Base-by-base conservation (phyloP, 768 basidiomycete species). In the Postia placenta region DNA sequence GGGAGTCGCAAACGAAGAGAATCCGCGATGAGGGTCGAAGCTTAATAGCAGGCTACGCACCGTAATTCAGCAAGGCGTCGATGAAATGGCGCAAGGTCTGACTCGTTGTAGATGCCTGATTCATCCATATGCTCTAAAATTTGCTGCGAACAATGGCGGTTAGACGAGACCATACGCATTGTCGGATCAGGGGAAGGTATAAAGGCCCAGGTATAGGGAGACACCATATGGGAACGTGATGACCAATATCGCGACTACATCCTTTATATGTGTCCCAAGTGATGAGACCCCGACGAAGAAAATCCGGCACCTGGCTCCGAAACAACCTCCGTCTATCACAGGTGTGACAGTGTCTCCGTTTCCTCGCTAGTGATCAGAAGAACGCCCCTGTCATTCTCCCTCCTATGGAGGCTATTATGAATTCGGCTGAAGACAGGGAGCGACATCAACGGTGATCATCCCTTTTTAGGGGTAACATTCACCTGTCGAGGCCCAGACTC, bases 121-220 rank as follows among this genome's bases (percentile, higher is more conserved):
- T 99, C 96, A 66, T 93, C 89, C 86, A 97, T 89, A 63, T 94
- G 91, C 63, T 86, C 84, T 41, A 95, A 76, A 30, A 96, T 86
- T 92, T 93, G 87, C 91, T 95, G 71, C 50, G 58, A 51, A 50
- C 58, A 7, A 19, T 22, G 12, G 36, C 26, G 36, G 20, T 45
- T 4, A 45, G 45, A 45, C 19, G 27, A 19, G 26, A 25, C 14
- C 24, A 42, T n/a, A n/a, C n/a, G n/a, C n/a, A n/a, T n/a, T n/a
- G n/a, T n/a, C n/a, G n/a, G n/a, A n/a, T n/a, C n/a, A n/a, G n/a
- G n/a, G n/a, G n/a, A n/a, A n/a, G n/a, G n/a, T n/a, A n/a, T n/a
- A n/a, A n/a, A n/a, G n/a, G n/a, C n/a, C n/a, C n/a, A n/a, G n/a
- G n/a, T n/a, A n/a, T n/a, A n/a, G n/a, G n/a, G n/a, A n/a, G n/a